These are phyloP conservation scores for Stemphylium lycopersici DNA, from an alignment of 2,329 filamentous ascomycete species.

Conservation along the genomic window DNA sequence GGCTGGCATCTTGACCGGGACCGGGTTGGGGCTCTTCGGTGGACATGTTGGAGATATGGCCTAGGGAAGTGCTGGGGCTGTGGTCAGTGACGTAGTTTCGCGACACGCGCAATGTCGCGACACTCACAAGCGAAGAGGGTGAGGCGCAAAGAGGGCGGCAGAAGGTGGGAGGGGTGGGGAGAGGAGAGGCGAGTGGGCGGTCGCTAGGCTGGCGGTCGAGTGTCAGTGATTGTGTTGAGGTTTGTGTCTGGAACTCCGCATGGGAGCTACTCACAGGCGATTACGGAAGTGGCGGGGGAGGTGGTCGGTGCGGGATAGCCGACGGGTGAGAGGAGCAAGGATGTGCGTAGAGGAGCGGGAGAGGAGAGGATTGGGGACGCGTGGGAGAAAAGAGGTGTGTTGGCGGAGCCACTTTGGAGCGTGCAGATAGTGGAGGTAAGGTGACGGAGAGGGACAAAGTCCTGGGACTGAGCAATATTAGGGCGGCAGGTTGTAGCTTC, in stretches of 20 bases:
- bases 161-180: conserved; percentile 4
- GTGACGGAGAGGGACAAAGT: conserved; percentile 26
- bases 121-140: conserved; percentile 25
- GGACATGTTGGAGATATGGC: conserved; percentile 51
- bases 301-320: conserved; percentile 39
- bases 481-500: conserved; percentile 30
- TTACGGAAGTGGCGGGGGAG: conserved; percentile 44
- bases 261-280: conserved; percentile 38
- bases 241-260: conserved; percentile 18
- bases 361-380: conserved; percentile 23
- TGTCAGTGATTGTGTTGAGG: conserved; percentile 33
- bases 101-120: conserved; percentile 20
- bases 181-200: conserved; percentile 10
- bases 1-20: conserved; percentile 42
- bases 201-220: conserved; percentile 22
- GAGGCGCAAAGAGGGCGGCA: conserved; percentile 8
- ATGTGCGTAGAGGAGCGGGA: conserved; percentile 25
- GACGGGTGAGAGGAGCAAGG: conserved; percentile 22
- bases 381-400: conserved; percentile 28
- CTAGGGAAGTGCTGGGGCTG: conserved; percentile 31
- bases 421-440: conserved; percentile 27
- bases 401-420: conserved; percentile 18
- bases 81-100: conserved; percentile 38
- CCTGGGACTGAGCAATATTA: conserved; percentile 24
- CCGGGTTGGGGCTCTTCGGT: conserved; percentile 47